These are phyloP conservation scores for Myriosclerotinia duriaeana DNA, from an alignment of 2,329 filamentous ascomycete species.

Conservation along the genomic window DNA sequence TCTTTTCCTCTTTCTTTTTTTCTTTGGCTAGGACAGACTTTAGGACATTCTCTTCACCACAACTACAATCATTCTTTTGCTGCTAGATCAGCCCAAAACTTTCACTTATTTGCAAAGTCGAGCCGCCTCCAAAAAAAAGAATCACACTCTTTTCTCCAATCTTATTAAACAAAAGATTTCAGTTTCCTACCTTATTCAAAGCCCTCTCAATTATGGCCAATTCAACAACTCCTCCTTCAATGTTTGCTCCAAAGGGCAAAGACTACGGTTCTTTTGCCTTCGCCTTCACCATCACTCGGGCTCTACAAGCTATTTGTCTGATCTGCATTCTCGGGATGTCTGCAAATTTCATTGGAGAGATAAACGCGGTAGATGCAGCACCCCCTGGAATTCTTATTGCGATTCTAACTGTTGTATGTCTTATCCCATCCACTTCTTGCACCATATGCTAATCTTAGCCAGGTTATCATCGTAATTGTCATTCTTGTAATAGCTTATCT, in stretches of 20 bases:
- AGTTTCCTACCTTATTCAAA: neutral
- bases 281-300: conserved; percentile 72
- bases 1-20: conserved; percentile 30
- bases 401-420: conserved; percentile 74
- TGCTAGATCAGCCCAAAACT: conserved; percentile 35
- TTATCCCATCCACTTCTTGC: neutral
- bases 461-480: conserved; percentile 52
- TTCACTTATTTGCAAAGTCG: conserved; percentile 22
- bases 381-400: conserved; percentile 74
- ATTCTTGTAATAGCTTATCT: conserved; percentile 80
- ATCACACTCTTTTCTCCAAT: neutral
- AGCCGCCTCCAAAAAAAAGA: neutral
- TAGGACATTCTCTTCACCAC: conserved; percentile 38
- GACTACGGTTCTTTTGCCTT: conserved; percentile 66
- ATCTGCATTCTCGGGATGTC: conserved; percentile 77
- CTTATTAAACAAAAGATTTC: neutral
- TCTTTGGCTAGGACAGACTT: conserved; percentile 26
- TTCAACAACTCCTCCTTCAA: conserved; percentile 8
- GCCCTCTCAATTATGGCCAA: neutral
- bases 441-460: conserved; percentile 6
- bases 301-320: conserved; percentile 69
- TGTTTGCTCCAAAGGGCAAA: conserved; percentile 28
- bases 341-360: conserved; percentile 77
- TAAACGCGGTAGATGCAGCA: conserved; percentile 63
- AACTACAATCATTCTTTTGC: conserved; percentile 32